Conservation (phyloP, 805 yeast species). For the Starmerella scarabaei region DNA sequence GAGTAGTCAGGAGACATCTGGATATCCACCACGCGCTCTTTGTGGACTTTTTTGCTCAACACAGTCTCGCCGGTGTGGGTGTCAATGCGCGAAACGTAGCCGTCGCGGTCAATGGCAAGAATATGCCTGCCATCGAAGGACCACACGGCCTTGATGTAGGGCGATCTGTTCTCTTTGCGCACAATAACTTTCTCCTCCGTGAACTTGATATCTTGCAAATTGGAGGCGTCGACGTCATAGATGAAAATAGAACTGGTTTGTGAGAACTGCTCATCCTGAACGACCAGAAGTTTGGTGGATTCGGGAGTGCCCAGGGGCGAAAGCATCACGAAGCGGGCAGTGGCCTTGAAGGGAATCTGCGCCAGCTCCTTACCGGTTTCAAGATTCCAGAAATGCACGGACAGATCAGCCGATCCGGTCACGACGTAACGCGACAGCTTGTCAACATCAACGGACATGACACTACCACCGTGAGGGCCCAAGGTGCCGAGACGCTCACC, state of each 20-base stretch:
- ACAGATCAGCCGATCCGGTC: constrained; percentile 86
- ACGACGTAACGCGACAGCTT: constrained; percentile 50
- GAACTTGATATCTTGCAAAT: constrained; percentile 33
- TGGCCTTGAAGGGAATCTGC: constrained; percentile 63
- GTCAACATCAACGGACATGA: constrained; percentile 88
- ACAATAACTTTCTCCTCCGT: constrained; percentile 34
- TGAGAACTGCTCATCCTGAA: constrained; percentile 90
- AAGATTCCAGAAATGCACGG: constrained; percentile 74
- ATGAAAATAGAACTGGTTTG: constrained; percentile 62
- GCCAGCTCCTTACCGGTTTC: constrained; percentile 45
- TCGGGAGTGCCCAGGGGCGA: constrained; percentile 51
- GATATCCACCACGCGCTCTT: constrained; percentile 63
- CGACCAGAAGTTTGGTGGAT: constrained; percentile 41
- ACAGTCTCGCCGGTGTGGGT: constrained; percentile 60
- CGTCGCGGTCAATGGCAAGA: constrained; percentile 81
- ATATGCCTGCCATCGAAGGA: constrained; percentile 59
- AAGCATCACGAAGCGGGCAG: constrained; percentile 85
- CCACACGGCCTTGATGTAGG: constrained; percentile 72
- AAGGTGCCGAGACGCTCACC: constrained; percentile 96
- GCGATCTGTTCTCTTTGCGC: constrained; percentile 7
- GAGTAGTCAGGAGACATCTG: constrained; percentile 80
- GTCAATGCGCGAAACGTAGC: constrained; percentile 68
- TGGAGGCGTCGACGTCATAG: constrained; percentile 45
- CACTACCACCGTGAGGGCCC: constrained; percentile 80
- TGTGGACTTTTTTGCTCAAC: constrained; percentile 52